Conservation (phyloP, 2,329 filamentous ascomycete genomes). For the Cladosporium sp. region DNA sequence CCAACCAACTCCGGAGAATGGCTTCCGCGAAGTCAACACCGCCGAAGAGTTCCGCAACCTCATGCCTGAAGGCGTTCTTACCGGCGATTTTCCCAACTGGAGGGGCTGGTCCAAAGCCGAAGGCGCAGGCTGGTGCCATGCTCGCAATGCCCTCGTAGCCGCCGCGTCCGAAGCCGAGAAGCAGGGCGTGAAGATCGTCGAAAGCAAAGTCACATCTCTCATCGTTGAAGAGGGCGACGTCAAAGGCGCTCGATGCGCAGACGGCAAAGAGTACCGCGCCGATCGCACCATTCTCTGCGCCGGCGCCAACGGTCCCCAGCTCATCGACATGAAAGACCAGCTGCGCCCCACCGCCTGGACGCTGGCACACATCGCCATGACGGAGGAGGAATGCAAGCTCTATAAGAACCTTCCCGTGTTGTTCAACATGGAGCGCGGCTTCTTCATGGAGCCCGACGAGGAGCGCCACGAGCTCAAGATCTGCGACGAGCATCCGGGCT, state of each 20-base stretch:
- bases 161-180: constrained; percentile 47
- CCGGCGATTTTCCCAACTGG: constrained; percentile 53
- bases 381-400: constrained; percentile 44
- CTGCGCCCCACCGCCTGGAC: constrained; percentile 58
- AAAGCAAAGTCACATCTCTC: constrained; percentile 43
- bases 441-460: constrained; percentile 53
- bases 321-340: constrained; percentile 55
- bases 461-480: constrained; percentile 50
- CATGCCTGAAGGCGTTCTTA: constrained; percentile 55
- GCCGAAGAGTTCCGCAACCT: constrained; percentile 50
- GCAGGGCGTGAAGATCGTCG: constrained; percentile 51
- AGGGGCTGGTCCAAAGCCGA: constrained; percentile 49
- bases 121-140: constrained; percentile 57
- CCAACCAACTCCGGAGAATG: constrained; percentile 26
- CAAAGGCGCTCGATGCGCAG: constrained; percentile 45
- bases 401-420: constrained; percentile 53
- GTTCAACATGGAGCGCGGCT: constrained; percentile 52
- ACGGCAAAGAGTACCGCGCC: constrained; percentile 45
- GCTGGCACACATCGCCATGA: constrained; percentile 53
- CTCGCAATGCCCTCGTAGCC: constrained; percentile 50
- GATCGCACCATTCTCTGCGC: constrained; percentile 51
- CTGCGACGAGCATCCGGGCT: constrained; percentile 59
- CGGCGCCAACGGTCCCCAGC: constrained; percentile 49
- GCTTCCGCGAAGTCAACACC: constrained; percentile 39
- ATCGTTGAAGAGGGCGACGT: constrained; percentile 41